Percentiles rank a stretch among this genome's conserved stretches.
Conservation (phyloP, 805 yeast species). For the Metschnikowia santaceciliae region DNA sequence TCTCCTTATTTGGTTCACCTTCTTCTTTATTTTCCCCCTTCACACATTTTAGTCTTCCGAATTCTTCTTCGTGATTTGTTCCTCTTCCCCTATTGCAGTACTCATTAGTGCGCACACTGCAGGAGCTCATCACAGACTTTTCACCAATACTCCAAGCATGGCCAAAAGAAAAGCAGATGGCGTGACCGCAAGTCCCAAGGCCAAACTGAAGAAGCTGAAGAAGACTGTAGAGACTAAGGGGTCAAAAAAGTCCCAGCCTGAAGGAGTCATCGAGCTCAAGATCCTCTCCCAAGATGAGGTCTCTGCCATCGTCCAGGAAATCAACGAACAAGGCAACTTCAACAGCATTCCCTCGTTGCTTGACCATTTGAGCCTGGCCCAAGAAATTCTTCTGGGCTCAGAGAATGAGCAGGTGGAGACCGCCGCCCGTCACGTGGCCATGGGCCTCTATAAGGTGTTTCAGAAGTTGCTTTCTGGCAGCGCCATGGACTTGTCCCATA, state of each 20-base stretch:
- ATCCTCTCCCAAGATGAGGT: conserved; percentile 22
- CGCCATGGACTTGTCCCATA: conserved; percentile 25
- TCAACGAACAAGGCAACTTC: conserved; percentile 46
- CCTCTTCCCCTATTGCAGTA: no score
- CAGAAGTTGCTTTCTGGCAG: conserved; percentile 44
- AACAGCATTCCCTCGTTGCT: conserved; percentile 52
- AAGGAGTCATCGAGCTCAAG: conserved; percentile 2
- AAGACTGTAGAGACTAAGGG: background rate
- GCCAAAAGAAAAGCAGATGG: conserved; percentile 20
- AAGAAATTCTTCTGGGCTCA: conserved; percentile 12
- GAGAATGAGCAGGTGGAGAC: conserved; percentile 25
- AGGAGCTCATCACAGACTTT: conserved; percentile 9
- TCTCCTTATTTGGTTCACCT: no score
- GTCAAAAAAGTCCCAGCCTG: background rate
- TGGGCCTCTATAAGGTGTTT: conserved; percentile 46
- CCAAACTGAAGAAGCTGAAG: conserved; percentile 8
- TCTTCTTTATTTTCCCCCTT: no score
- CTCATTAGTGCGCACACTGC: conserved; percentile 3
- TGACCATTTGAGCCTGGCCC: conserved; percentile 30
- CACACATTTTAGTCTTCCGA: no score
- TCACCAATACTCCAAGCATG: conserved; percentile 6
- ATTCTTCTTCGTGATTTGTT: no score
- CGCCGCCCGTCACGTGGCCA: conserved; percentile 38
- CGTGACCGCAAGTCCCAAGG: conserved; percentile 1
- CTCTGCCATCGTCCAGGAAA: conserved; percentile 23